Evolutionary conservation across 768 basidiomycete species (phyloP).

Genomic region (Phlegmacium glaucopus): DNA sequence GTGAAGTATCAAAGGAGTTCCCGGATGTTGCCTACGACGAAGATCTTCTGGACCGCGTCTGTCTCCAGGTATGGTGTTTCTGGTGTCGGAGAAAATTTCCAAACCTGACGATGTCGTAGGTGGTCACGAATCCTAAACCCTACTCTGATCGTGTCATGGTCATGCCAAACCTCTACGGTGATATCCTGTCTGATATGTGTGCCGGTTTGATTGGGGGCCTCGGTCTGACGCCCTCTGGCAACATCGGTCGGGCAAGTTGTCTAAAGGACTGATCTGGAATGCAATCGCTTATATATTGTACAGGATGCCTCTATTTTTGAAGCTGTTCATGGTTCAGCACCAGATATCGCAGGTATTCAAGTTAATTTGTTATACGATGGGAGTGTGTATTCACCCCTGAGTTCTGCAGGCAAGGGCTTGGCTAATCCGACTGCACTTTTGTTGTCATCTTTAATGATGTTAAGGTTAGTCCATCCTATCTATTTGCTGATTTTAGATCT

Average conservation of each 20-base stretch:
- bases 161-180: constrained; percentile 97
- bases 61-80: constrained; percentile 65
- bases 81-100: not conserved
- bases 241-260: constrained; percentile 81
- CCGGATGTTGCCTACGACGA: constrained; percentile 94
- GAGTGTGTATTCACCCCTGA: not conserved
- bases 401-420: constrained; percentile 68
- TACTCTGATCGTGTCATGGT: constrained; percentile 99
- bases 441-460: constrained; percentile 95
- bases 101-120: constrained; percentile 33
- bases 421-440: constrained; percentile 99
- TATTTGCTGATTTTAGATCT: constrained; percentile 8
- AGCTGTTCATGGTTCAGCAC: constrained; percentile 98
- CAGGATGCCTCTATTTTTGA: constrained; percentile 99
- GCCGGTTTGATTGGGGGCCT: constrained; percentile 98
- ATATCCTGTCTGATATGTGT: constrained; percentile 97
- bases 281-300: constrained; percentile 13
- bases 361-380: not conserved
- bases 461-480: constrained; percentile 55
- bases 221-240: constrained; percentile 95
- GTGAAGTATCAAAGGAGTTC: constrained; percentile 93
- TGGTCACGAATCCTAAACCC: constrained; percentile 91
- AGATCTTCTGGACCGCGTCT: constrained; percentile 94
- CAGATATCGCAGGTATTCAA: constrained; percentile 89
- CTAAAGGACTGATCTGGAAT: not conserved